These are phyloP conservation scores for Fusarium sp. DNA, from an alignment of 2,329 filamentous ascomycete species.

Conservation along the genomic window DNA sequence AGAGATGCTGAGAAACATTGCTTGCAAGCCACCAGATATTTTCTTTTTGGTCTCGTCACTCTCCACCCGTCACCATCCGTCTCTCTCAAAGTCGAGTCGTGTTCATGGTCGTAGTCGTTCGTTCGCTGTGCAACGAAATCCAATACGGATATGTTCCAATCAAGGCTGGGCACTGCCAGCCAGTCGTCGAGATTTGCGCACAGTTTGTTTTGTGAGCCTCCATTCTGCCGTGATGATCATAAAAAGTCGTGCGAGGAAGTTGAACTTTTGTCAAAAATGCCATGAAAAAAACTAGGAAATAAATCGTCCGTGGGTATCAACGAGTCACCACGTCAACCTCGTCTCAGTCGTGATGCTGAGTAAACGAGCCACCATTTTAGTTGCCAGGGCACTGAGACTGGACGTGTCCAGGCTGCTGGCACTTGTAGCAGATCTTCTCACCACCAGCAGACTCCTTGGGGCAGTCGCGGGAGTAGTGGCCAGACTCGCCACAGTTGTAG, in stretches of 20 bases:
- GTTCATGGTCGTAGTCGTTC: conserved; percentile 40
- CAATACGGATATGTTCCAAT: conserved; percentile 48
- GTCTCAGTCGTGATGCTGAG: conserved; percentile 40
- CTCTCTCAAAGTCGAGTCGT: conserved; percentile 43
- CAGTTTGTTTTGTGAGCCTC: conserved; percentile 41
- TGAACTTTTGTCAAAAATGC: conserved; percentile 48
- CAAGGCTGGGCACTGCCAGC: conserved; percentile 37
- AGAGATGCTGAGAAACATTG: conserved; percentile 27
- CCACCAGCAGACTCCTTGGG: conserved; percentile 86
- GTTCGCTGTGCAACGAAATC: conserved; percentile 45
- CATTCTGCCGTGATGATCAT: conserved; percentile 46
- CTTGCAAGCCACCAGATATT: conserved; percentile 42
- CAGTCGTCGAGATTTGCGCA: conserved; percentile 45
- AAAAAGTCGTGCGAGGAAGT: conserved; percentile 45
- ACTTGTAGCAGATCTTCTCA: conserved; percentile 99
- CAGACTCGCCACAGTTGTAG: conserved; percentile 97
- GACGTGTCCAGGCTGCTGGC: conserved; percentile 84
- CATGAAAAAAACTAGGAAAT: conserved; percentile 44
- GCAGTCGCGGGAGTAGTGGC: conserved; percentile 96
- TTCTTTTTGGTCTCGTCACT: conserved; percentile 40
- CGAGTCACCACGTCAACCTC: conserved; percentile 55
- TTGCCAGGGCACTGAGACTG: conserved; percentile 94
- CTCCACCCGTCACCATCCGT: conserved; percentile 45
- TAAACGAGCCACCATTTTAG: conserved; percentile 52
- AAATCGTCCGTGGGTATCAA: conserved; percentile 56